A percentile compares a stretch with the other conserved stretches of the same genome.
Conservation (phyloP, 2,329 filamentous ascomycete species). For the Fusarium domesticum region DNA sequence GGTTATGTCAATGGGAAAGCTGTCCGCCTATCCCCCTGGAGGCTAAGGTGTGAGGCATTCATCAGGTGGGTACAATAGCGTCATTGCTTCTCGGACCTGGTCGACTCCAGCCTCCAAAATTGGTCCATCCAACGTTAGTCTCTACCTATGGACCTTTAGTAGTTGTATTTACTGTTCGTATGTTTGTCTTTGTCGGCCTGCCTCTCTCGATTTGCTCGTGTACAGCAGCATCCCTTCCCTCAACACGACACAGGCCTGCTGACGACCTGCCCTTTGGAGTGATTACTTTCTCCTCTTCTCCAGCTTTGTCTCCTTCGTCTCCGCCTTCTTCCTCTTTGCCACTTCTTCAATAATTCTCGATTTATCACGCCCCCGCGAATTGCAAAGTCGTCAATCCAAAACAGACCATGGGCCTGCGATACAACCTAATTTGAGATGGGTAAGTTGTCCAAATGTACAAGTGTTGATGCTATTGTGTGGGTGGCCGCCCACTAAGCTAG, state of each 20-base stretch:
- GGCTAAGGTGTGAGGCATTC: too few relatives aligned
- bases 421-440: constrained; percentile 35
- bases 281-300: too few relatives aligned
- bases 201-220: constrained; percentile 19
- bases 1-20: too few relatives aligned
- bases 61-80: constrained; percentile 7
- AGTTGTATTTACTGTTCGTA: constrained; percentile 18
- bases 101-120: not conserved
- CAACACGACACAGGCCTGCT: constrained; percentile 11
- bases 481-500: constrained; percentile 13
- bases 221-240: constrained; percentile 20
- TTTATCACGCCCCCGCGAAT: constrained; percentile 9
- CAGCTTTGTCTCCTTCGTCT: not conserved
- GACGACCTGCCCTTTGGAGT: constrained; percentile 8
- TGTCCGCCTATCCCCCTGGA: too few relatives aligned
- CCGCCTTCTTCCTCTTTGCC: constrained; percentile 4
- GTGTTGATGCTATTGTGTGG: too few relatives aligned
- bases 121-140: not conserved
- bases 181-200: constrained; percentile 17
- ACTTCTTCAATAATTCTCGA: constrained; percentile 1
- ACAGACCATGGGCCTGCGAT: constrained; percentile 34
- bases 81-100: constrained; percentile 3
- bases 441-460: constrained; percentile 24
- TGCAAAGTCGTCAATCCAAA: constrained; percentile 15
- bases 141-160: not conserved